Evolutionary conservation across 495 filamentous ascomycete species (phyloP).

Genomic region (Penicillium pulvis): DNA sequence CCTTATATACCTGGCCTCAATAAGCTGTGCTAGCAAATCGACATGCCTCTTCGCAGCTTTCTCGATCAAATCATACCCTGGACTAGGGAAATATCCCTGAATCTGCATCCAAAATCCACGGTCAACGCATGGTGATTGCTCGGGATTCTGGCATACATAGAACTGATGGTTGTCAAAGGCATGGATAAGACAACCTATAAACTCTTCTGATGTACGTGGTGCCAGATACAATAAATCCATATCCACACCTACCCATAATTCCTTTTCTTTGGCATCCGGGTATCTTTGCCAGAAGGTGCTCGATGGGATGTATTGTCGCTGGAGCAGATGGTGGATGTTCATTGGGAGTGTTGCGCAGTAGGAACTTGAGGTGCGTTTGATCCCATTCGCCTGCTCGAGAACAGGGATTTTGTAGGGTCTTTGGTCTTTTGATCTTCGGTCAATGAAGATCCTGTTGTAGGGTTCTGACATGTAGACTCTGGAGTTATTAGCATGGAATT

Average conservation of each 20-base stretch:
- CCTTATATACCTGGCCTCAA: neutral
- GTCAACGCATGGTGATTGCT: neutral
- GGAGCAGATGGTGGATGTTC: neutral
- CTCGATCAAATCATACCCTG: neutral
- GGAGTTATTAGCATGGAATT: neutral
- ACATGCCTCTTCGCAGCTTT: conserved; percentile 3
- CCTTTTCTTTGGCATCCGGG: neutral
- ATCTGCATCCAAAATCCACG: conserved; percentile 4
- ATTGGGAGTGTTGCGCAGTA: neutral
- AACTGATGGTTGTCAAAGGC: neutral
- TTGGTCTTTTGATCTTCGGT: neutral
- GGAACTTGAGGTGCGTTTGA: neutral
- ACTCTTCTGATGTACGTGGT: neutral
- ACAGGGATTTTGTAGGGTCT: neutral
- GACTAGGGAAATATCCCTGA: conserved; percentile 1
- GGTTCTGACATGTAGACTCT: neutral
- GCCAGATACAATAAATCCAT: neutral
- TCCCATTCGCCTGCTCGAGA: neutral
- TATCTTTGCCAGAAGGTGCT: neutral
- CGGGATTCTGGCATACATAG: neutral
- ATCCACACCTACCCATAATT: conserved; percentile 2
- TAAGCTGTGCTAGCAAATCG: neutral
- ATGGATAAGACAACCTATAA: neutral
- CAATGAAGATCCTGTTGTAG: neutral
- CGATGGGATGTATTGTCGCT: neutral